Conservation (phyloP, 2,329 filamentous ascomycete genomes). For the Sporothrix variecibatus region DNA sequence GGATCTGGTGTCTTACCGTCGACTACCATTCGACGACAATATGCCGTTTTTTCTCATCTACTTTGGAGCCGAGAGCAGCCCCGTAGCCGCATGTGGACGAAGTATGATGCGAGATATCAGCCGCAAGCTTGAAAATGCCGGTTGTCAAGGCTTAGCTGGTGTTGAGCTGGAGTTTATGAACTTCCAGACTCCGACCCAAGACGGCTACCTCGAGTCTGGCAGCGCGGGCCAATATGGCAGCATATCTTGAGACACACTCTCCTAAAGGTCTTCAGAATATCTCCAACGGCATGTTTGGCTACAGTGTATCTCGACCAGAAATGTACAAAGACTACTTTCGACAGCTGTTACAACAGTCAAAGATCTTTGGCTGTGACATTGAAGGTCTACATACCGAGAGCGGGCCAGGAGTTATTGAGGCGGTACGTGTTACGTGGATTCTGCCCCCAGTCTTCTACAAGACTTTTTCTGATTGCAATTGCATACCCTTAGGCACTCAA, state of each 20-base stretch:
- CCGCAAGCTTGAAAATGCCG: background rate
- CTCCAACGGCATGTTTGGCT: slow-evolving; percentile 95
- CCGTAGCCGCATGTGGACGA: background rate
- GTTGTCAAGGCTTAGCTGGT: slow-evolving; percentile 40
- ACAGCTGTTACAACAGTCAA: slow-evolving; percentile 77
- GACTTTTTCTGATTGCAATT: too few relatives aligned
- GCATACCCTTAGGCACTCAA: slow-evolving; percentile 62
- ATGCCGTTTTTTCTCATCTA: slow-evolving; percentile 74
- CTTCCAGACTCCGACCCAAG: slow-evolving; percentile 68
- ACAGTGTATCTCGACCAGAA: slow-evolving; percentile 81
- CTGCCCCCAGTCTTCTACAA: too few relatives aligned
- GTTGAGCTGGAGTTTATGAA: slow-evolving; percentile 96
- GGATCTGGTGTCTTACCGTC: slow-evolving; percentile 73
- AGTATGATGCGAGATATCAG: background rate
- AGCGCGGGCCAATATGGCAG: slow-evolving; percentile 50
- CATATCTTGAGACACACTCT: slow-evolving; percentile 47
- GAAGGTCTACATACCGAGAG: slow-evolving; percentile 97
- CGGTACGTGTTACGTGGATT: slow-evolving; percentile 41
- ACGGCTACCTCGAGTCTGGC: background rate
- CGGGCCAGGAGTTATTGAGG: slow-evolving; percentile 92
- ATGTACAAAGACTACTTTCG: slow-evolving; percentile 95
- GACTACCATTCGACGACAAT: slow-evolving; percentile 89
- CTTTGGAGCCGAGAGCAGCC: background rate
- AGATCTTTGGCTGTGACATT: slow-evolving; percentile 75
- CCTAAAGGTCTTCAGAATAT: slow-evolving; percentile 71